These are phyloP conservation scores for Geranium brycei DNA, from an alignment of 345 rosid species.

Conservation along the genomic window DNA sequence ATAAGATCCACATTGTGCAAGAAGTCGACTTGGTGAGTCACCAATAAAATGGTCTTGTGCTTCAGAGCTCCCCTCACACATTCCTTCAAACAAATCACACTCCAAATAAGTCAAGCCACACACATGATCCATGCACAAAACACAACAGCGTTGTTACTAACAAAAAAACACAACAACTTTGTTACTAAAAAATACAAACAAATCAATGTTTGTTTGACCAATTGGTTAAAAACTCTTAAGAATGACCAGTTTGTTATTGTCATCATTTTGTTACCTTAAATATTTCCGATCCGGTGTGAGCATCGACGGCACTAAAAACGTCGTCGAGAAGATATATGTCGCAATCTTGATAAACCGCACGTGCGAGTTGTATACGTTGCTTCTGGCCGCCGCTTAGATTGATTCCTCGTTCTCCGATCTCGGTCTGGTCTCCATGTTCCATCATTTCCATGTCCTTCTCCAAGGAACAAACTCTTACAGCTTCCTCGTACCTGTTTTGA, in stretches of 20 bases:
- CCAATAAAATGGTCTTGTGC: conserved; percentile 76
- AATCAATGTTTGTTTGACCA: too few species aligned
- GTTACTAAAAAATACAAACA: too few species aligned
- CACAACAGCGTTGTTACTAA: too few species aligned
- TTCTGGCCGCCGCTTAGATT: conserved; percentile 98
- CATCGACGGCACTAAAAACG: conserved; percentile 92
- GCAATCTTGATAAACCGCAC: conserved; percentile 81
- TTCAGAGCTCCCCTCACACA: conserved; percentile 80
- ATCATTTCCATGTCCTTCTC: conserved; percentile 85
- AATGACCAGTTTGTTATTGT: too few species aligned
- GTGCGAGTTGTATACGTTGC: conserved; percentile 87
- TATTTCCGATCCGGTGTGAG: conserved; percentile 87
- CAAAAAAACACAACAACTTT: too few species aligned
- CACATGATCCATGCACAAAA: too few species aligned
- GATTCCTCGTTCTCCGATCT: conserved; percentile 93
- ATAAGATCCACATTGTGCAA: conserved; percentile 76
- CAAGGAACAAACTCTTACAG: conserved; percentile 59
- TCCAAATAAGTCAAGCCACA: neutral
- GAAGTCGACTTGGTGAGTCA: conserved; percentile 95
- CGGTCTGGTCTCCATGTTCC: conserved; percentile 92
- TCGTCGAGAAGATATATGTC: conserved; percentile 90
- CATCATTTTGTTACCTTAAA: conserved; percentile 40
- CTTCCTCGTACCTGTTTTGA: conserved; percentile 43
- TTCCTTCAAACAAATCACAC: conserved; percentile 30
- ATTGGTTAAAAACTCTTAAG: too few species aligned